phyloP scores from a whole-genome alignment of 2,329 filamentous ascomycete species.

The Periconia digitata region DNA sequence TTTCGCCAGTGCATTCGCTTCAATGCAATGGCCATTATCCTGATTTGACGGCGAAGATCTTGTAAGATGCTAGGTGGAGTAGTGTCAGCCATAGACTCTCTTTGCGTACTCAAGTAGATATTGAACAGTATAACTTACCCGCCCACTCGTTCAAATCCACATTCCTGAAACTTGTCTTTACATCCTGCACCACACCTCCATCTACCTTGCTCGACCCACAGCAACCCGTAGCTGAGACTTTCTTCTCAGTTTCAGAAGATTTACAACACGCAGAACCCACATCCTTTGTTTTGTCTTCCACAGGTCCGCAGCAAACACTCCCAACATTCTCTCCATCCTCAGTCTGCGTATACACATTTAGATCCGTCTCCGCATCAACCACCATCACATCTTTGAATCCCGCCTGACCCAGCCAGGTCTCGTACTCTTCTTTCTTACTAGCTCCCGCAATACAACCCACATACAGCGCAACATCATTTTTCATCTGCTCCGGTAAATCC shows the following conservation, averaged over 20 bases:
- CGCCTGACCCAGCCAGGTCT: slow-evolving; percentile 52
- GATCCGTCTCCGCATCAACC: slow-evolving; percentile 14
- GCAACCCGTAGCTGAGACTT: slow-evolving; percentile 1
- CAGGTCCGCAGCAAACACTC: slow-evolving; percentile 5
- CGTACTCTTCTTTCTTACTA: slow-evolving; percentile 55
- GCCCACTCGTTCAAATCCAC: slow-evolving; percentile 35
- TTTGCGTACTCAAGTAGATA: background rate
- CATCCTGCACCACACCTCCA: slow-evolving; percentile 12
- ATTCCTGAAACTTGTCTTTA: slow-evolving; percentile 20
- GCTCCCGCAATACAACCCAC: slow-evolving; percentile 64
- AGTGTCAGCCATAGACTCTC: slow-evolving; percentile 7
- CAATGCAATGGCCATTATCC: background rate
- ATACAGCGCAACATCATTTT: slow-evolving; percentile 55
- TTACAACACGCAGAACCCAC: slow-evolving; percentile 6
- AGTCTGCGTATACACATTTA: slow-evolving; percentile 17
- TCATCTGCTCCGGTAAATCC: slow-evolving; percentile 52
- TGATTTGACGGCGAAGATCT: slow-evolving; percentile 54
- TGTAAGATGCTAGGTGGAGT: slow-evolving; percentile 44
- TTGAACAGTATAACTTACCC: slow-evolving; percentile 14
- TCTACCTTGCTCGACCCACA: slow-evolving; percentile 10
- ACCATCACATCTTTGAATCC: slow-evolving; percentile 37
- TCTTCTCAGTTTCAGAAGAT: background rate
- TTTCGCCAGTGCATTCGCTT: no score
- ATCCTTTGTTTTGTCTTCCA: background rate
- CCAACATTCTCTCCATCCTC: background rate